Evolutionary conservation across 805 yeast species (phyloP).

Genomic region (Wickerhamiella cacticola): DNA sequence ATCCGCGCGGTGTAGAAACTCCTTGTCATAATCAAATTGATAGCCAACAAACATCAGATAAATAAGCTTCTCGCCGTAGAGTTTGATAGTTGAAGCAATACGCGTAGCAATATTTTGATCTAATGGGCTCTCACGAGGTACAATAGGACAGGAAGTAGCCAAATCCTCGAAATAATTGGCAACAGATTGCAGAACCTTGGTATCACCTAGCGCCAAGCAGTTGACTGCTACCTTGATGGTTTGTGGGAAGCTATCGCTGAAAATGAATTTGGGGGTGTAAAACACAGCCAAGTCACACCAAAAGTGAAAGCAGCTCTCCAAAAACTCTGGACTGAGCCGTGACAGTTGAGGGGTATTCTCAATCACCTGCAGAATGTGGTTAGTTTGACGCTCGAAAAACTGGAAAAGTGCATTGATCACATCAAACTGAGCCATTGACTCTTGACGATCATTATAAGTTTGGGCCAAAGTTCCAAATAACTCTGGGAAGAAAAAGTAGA

Average conservation of each 20-base stretch:
- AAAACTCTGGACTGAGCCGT: neutral
- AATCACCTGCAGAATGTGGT: conserved; percentile 15
- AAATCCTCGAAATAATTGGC: conserved; percentile 73
- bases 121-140: neutral
- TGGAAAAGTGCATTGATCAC: conserved; percentile 23
- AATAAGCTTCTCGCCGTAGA: conserved; percentile 48
- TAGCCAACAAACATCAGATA: conserved; percentile 52
- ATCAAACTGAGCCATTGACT: conserved; percentile 34
- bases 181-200: conserved; percentile 56
- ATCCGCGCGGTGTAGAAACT: conserved; percentile 17
- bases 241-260: conserved; percentile 10
- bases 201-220: conserved; percentile 47
- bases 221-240: conserved; percentile 4
- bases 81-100: conserved; percentile 25
- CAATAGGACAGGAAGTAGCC: conserved; percentile 33
- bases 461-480: conserved; percentile 18
- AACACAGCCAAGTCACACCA: conserved; percentile 17
- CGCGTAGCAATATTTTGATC: conserved; percentile 30
- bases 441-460: conserved; percentile 15
- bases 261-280: conserved; percentile 16
- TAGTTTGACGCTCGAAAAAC: neutral
- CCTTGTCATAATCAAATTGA: conserved; percentile 51
- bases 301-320: conserved; percentile 18
- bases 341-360: neutral
- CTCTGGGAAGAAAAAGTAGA: conserved; percentile 16